Evolutionary conservation across 768 basidiomycete genomes (phyloP).

Genomic region (Strobilomyces confusus): DNA sequence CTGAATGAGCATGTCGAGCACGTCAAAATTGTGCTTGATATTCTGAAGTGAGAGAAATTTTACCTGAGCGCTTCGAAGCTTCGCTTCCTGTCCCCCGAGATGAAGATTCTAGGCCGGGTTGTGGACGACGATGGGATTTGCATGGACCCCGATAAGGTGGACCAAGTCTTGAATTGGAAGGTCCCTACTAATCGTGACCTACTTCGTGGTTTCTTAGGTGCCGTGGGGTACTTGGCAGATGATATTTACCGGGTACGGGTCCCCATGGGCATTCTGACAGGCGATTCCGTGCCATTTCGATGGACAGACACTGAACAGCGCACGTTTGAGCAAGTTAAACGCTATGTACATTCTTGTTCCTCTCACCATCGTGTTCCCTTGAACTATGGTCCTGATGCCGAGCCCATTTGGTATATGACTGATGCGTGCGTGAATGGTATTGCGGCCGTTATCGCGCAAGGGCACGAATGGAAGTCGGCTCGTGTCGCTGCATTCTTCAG

Average conservation of each 20-base stretch:
- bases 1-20: background rate
- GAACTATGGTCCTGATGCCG: background rate
- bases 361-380: background rate
- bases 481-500: background rate
- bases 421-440: background rate
- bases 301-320: background rate
- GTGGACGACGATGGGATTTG: slow-evolving; percentile 33
- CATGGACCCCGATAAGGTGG: slow-evolving; percentile 45
- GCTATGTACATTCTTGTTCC: background rate
- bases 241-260: background rate
- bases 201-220: background rate
- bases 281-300: background rate
- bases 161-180: slow-evolving; percentile 25
- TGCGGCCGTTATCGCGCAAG: background rate
- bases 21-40: background rate
- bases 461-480: background rate
- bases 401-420: background rate
- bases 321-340: background rate
- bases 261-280: background rate
- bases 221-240: background rate
- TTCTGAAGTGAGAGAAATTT: too few relatives aligned
- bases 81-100: background rate
- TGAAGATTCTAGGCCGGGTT: background rate
- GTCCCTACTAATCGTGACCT: background rate
- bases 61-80: background rate